Conservation (phyloP, 2,329 filamentous ascomycete species). For the Nannizziopsis arthrosporioides region DNA sequence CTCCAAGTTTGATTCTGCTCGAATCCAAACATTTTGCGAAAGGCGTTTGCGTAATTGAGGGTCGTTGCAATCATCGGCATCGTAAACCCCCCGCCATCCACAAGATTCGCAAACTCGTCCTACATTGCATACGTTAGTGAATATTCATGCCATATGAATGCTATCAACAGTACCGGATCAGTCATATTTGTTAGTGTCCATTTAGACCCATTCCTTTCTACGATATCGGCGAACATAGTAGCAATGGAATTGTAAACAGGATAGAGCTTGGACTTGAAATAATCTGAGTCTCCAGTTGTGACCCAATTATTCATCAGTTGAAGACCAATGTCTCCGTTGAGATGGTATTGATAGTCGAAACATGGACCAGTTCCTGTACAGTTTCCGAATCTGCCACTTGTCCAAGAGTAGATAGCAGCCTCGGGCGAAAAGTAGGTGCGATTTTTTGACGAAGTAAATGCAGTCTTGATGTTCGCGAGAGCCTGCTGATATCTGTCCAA, state of each 20-base stretch:
- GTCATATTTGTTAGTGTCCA: constrained; percentile 53
- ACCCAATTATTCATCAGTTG: constrained; percentile 51
- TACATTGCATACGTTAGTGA: constrained; percentile 15
- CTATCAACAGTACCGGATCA: constrained; percentile 53
- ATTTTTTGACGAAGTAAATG: constrained; percentile 49
- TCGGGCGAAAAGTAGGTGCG: constrained; percentile 45
- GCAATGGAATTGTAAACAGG: constrained; percentile 55
- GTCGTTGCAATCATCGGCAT: constrained; percentile 49
- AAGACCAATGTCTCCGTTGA: constrained; percentile 58
- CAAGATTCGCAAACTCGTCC: constrained; percentile 57
- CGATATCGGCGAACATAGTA: constrained; percentile 48
- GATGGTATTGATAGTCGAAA: constrained; percentile 60
- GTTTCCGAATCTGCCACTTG: constrained; percentile 54
- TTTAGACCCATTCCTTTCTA: constrained; percentile 48
- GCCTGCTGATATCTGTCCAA: constrained; percentile 49
- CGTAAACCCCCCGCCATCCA: constrained; percentile 59
- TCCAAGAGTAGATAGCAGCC: constrained; percentile 57
- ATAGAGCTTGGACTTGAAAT: constrained; percentile 45
- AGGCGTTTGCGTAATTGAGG: constrained; percentile 45
- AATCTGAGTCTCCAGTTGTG: constrained; percentile 46
- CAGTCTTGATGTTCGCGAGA: constrained; percentile 45
- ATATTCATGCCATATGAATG: neutral
- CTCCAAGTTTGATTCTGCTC: constrained; percentile 48
- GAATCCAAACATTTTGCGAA: constrained; percentile 46
- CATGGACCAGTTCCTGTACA: constrained; percentile 54